These are phyloP conservation scores for Candida glaebosa DNA, from an alignment of 805 yeast genomes.

Conservation along the genomic window DNA sequence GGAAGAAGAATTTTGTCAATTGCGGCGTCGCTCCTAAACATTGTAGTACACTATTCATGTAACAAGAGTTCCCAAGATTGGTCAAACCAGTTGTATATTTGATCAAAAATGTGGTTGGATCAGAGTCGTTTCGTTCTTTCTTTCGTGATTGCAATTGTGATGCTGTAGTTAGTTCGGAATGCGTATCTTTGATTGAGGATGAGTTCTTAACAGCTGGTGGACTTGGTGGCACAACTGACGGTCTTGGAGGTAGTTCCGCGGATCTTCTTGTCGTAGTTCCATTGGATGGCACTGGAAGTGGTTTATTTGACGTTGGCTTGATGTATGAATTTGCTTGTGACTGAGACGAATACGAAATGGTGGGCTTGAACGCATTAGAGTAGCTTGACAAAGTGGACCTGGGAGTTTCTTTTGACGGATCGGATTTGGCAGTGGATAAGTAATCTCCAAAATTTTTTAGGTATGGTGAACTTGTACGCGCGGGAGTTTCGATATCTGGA, in stretches of 20 bases:
- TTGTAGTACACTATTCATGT: constrained; percentile 88
- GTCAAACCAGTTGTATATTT: constrained; percentile 64
- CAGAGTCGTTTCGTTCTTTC: background rate
- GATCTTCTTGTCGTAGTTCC: background rate
- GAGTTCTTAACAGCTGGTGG: background rate
- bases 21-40: constrained; percentile 74
- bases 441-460: constrained; percentile 29
- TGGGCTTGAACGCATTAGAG: background rate
- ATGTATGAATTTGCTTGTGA: background rate
- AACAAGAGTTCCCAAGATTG: constrained; percentile 88
- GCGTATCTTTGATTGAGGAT: background rate
- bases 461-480: constrained; percentile 18
- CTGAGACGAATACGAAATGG: background rate
- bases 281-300: background rate
- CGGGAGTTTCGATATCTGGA: constrained; percentile 3
- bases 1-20: constrained; percentile 58
- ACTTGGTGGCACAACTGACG: background rate
- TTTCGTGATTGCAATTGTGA: constrained; percentile 1
- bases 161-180: background rate
- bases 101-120: constrained; percentile 17
- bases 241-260: background rate
- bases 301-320: background rate
- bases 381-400: background rate
- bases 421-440: constrained; percentile 24
- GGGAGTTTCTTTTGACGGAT: background rate